phyloP scores from a whole-genome alignment of 1,139 yeast genomes.

The Debaryomyces udenii region DNA sequence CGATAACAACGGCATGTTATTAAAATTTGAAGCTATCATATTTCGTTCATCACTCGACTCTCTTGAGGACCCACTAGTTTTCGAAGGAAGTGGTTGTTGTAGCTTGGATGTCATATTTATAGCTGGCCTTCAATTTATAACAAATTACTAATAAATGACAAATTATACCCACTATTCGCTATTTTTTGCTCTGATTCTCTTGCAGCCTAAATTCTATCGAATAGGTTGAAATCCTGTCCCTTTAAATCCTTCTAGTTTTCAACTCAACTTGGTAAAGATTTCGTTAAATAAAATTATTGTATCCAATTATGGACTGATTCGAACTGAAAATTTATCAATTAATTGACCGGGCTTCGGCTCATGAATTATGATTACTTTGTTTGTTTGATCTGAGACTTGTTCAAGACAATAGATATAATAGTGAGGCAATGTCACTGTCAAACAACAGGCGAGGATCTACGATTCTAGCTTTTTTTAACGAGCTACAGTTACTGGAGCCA shows the following conservation, averaged over 20 bases:
- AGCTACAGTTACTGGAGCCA: no score
- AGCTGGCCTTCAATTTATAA: neutral
- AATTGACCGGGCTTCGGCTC: conserved; percentile 8
- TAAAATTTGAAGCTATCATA: conserved; percentile 15
- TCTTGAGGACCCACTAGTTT: neutral
- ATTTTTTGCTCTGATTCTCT: neutral
- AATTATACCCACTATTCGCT: conserved; percentile 1
- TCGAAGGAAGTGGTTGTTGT: conserved; percentile 14
- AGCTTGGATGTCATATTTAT: conserved; percentile 10
- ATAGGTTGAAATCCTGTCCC: neutral
- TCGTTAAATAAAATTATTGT: neutral
- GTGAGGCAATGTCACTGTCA: conserved; percentile 7
- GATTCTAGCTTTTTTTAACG: no score
- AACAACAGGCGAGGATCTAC: no score
- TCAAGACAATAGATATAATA: neutral
- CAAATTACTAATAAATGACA: conserved; percentile 5
- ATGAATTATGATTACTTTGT: neutral
- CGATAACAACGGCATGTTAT: conserved; percentile 38
- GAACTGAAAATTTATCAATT: neutral
- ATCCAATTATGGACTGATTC: conserved; percentile 5
- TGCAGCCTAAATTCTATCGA: no score
- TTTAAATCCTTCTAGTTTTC: conserved; percentile 3
- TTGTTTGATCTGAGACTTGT: conserved; percentile 2
- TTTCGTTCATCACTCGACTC: conserved; percentile 1
- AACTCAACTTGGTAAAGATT: no score